These are phyloP conservation scores for Ophiostoma sp. DNA, from an alignment of 2,329 filamentous ascomycete species.

Conservation along the genomic window DNA sequence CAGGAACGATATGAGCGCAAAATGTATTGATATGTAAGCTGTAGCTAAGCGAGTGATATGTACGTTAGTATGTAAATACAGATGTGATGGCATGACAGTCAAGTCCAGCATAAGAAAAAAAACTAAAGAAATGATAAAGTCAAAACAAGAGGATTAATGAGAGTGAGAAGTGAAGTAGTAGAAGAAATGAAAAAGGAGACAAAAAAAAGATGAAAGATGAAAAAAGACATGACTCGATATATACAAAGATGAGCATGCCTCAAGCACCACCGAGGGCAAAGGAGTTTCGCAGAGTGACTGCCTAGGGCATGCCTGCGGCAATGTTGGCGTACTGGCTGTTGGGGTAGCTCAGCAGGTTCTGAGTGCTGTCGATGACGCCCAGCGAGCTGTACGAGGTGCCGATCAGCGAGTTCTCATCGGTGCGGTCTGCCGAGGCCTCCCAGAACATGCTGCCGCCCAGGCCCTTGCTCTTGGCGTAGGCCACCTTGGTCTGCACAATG, in stretches of 20 bases:
- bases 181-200: neutral
- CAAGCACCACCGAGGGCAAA: neutral
- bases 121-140: neutral
- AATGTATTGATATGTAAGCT: neutral
- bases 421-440: slow-evolving; percentile 68
- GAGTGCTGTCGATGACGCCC: slow-evolving; percentile 42
- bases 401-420: slow-evolving; percentile 56
- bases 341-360: slow-evolving; percentile 51
- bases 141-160: neutral
- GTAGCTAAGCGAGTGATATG: slow-evolving; percentile 5
- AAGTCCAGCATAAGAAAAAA: neutral
- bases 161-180: neutral
- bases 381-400: slow-evolving; percentile 40
- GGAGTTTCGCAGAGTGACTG: neutral
- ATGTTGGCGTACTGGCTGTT: slow-evolving; percentile 54
- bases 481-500: slow-evolving; percentile 57
- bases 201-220: neutral
- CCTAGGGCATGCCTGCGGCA: slow-evolving; percentile 32
- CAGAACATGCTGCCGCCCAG: slow-evolving; percentile 82
- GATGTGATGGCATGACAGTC: neutral
- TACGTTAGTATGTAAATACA: slow-evolving; percentile 2
- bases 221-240: neutral
- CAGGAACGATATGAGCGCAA: neutral
- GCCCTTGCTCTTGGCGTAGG: slow-evolving; percentile 56
- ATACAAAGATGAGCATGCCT: neutral